A percentile compares a stretch with the other conserved stretches of the same genome.
phyloP scores from a whole-genome alignment of 2,329 filamentous ascomycete genomes.

The Nemania sp. region DNA sequence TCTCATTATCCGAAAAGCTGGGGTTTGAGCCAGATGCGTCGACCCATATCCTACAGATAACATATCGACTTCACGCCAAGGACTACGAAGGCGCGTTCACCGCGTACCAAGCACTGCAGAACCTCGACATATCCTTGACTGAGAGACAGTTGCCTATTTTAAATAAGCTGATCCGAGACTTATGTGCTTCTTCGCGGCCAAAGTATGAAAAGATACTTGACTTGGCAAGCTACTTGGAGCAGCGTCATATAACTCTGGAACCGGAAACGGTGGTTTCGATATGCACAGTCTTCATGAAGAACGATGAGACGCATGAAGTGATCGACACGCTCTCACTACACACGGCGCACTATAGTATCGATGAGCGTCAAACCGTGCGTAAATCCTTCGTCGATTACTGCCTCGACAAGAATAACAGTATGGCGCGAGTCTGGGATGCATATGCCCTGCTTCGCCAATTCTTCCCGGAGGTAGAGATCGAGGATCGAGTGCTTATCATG shows the following conservation, averaged over 20 bases:
- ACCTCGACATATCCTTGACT: slow-evolving; percentile 56
- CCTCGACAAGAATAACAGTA: slow-evolving; percentile 64
- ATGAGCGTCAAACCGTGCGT: slow-evolving; percentile 70
- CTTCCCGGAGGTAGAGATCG: slow-evolving; percentile 68
- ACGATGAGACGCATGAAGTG: slow-evolving; percentile 77
- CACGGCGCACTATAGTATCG: slow-evolving; percentile 69
- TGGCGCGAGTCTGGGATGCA: slow-evolving; percentile 65
- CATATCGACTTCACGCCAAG: slow-evolving; percentile 72
- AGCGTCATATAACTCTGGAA: slow-evolving; percentile 70
- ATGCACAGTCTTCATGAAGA: slow-evolving; percentile 73
- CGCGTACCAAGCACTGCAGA: slow-evolving; percentile 66
- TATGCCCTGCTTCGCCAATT: slow-evolving; percentile 69
- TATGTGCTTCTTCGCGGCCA: slow-evolving; percentile 65
- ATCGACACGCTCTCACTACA: slow-evolving; percentile 82
- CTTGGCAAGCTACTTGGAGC: slow-evolving; percentile 74
- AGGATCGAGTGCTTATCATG: slow-evolving; percentile 75
- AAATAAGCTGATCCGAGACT: slow-evolving; percentile 72
- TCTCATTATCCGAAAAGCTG: slow-evolving; percentile 67
- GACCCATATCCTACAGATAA: slow-evolving; percentile 76
- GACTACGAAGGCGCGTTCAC: slow-evolving; percentile 72
- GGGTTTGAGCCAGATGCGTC: slow-evolving; percentile 68
- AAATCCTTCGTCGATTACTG: slow-evolving; percentile 71
- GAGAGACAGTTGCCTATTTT: slow-evolving; percentile 65
- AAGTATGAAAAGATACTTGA: slow-evolving; percentile 72
- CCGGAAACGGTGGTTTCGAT: slow-evolving; percentile 75